Conservation (phyloP, 352 stramenopile genomes). For the Phytophthora ramorum region DNA sequence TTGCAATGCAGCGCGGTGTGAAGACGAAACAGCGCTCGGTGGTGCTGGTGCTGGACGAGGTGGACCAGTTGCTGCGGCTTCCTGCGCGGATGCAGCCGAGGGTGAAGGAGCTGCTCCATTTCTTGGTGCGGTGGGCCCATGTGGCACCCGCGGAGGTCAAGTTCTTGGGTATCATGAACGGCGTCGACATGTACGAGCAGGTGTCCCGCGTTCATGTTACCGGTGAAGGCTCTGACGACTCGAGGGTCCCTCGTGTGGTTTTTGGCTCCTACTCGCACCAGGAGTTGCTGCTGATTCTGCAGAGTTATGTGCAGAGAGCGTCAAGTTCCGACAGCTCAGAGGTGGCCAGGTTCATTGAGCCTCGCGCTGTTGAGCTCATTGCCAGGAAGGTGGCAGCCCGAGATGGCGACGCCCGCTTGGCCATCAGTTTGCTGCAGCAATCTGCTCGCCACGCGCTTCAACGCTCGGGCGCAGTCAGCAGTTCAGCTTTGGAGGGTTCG, state of each 20-base stretch:
- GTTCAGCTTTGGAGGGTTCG: not conserved
- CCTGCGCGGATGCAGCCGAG: conserved; percentile 42
- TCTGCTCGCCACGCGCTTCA: conserved; percentile 51
- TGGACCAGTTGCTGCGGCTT: conserved; percentile 68
- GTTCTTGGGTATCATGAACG: conserved; percentile 80
- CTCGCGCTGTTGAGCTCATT: conserved; percentile 65
- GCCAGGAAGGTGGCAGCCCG: conserved; percentile 70
- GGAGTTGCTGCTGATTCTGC: conserved; percentile 58
- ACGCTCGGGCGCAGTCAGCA: conserved; percentile 6
- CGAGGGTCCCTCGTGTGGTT: conserved; percentile 49
- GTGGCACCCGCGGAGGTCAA: conserved; percentile 41
- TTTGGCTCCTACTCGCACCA: conserved; percentile 69
- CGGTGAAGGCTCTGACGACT: conserved; percentile 12
- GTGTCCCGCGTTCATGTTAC: conserved; percentile 43
- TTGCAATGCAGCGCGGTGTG: conserved; percentile 18
- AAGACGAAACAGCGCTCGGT: conserved; percentile 11
- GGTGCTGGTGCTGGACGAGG: conserved; percentile 70
- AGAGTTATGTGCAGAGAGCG: conserved; percentile 40
- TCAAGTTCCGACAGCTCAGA: not conserved
- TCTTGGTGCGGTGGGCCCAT: conserved; percentile 65
- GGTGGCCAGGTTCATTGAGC: conserved; percentile 42
- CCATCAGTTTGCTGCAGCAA: conserved; percentile 68
- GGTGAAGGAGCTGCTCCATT: conserved; percentile 63
- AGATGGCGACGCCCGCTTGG: conserved; percentile 70
- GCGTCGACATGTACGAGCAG: conserved; percentile 75